Conservation (phyloP, 768 basidiomycete species). For the Termitomyces sp. region DNA sequence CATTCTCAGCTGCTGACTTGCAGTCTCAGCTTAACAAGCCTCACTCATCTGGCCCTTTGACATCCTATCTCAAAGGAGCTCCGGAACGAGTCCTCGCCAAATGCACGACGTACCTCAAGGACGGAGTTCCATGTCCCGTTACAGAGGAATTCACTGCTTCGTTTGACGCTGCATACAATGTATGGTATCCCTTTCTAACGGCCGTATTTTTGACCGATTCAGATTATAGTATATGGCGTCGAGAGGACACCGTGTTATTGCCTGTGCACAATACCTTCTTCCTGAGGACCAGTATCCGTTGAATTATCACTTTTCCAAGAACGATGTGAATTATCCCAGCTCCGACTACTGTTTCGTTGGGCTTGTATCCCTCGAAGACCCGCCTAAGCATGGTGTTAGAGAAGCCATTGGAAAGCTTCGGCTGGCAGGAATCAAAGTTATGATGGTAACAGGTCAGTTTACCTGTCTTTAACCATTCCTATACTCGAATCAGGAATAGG, state of each 20-base stretch:
- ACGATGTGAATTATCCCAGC: conserved; percentile 49
- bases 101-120: conserved; percentile 56
- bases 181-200: conserved; percentile 21
- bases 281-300: conserved; percentile 43
- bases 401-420: conserved; percentile 70
- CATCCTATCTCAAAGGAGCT: conserved; percentile 64
- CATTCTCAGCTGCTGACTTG: neutral
- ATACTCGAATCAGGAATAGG: conserved; percentile 26
- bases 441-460: conserved; percentile 66
- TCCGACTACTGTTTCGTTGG: conserved; percentile 61
- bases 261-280: conserved; percentile 62
- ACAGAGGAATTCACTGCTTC: conserved; percentile 49
- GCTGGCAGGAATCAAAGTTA: conserved; percentile 70
- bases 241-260: conserved; percentile 72
- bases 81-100: conserved; percentile 67
- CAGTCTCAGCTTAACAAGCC: conserved; percentile 49
- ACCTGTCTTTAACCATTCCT: neutral
- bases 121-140: conserved; percentile 44
- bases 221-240: conserved; percentile 65
- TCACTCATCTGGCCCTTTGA: conserved; percentile 45
- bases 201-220: neutral
- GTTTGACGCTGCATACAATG: conserved; percentile 63
- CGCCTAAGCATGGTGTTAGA: conserved; percentile 68
- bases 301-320: conserved; percentile 51
- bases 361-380: conserved; percentile 66